Evolutionary conservation across 1,139 yeast genomes (phyloP).

Genomic region (Schwanniomyces etchellsii): DNA sequence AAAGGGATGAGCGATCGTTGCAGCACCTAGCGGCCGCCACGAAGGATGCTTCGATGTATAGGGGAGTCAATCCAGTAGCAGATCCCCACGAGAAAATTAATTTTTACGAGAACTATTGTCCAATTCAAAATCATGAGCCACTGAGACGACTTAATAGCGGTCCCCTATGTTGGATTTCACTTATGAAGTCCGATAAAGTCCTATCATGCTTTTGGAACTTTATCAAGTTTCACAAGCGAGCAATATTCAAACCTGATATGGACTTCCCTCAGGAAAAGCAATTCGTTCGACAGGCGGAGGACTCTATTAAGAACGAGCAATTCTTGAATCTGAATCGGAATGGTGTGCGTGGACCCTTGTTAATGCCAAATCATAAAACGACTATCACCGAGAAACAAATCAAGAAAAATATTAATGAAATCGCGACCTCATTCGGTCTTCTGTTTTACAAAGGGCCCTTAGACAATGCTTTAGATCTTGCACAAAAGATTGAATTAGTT

Average conservation of each 20-base stretch:
- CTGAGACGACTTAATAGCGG: neutral
- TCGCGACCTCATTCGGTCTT: constrained; percentile 24
- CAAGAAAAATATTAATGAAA: constrained; percentile 10
- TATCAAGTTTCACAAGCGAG: neutral
- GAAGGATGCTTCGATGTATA: neutral
- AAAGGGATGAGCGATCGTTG: neutral
- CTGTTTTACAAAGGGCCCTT: constrained; percentile 14
- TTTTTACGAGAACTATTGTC: constrained; percentile 26
- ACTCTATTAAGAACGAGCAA: neutral
- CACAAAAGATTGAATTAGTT: constrained; percentile 30
- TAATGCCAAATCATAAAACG: neutral
- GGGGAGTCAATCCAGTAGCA: neutral
- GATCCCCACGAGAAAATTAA: constrained; percentile 10
- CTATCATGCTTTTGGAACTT: neutral
- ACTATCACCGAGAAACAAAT: constrained; percentile 1
- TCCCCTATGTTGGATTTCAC: neutral
- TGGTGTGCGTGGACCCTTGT: too few relatives aligned
- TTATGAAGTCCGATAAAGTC: neutral
- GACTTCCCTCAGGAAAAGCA: neutral
- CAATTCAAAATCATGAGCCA: constrained; percentile 17
- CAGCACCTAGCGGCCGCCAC: too few relatives aligned
- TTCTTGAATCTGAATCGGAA: too few relatives aligned
- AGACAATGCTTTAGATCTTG: constrained; percentile 24
- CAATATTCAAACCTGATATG: neutral
- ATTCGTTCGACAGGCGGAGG: neutral